Conservation (phyloP, 179 eudicot genomes). For the Amaranthus tricolor region DNA sequence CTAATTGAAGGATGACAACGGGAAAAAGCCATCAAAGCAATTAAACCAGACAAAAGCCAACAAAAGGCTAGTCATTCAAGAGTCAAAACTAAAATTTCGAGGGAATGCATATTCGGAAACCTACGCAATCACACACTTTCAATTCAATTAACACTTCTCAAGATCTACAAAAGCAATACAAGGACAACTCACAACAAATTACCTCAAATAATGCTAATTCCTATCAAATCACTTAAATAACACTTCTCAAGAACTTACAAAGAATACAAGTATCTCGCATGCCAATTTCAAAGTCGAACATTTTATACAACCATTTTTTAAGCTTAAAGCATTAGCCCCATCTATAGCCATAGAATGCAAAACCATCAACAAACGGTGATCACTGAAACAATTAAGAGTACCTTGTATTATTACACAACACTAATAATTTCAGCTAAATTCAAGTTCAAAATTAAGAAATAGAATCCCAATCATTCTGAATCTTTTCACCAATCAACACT, state of each 20-base stretch:
- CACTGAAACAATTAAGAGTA: conserved; percentile 1
- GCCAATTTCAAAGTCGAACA: background rate
- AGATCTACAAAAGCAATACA: background rate
- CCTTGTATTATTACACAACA: background rate
- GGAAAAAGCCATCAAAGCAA: too few species aligned
- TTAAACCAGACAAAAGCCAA: background rate
- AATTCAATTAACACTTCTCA: background rate
- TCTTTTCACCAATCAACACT: background rate
- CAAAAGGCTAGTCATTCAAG: background rate
- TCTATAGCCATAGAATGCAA: background rate
- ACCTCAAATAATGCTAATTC: background rate
- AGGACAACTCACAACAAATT: background rate
- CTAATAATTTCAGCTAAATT: background rate
- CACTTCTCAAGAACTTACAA: background rate
- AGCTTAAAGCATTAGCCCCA: background rate
- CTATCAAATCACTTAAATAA: background rate
- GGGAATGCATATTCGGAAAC: background rate
- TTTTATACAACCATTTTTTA: background rate
- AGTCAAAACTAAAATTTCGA: background rate
- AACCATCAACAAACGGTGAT: background rate
- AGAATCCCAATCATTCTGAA: background rate
- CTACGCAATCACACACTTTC: background rate
- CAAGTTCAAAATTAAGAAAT: background rate
- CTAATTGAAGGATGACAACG: background rate
- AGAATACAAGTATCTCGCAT: background rate